phyloP scores from a whole-genome alignment of 2,329 filamentous ascomycete genomes.

The Diplocarpon mali region DNA sequence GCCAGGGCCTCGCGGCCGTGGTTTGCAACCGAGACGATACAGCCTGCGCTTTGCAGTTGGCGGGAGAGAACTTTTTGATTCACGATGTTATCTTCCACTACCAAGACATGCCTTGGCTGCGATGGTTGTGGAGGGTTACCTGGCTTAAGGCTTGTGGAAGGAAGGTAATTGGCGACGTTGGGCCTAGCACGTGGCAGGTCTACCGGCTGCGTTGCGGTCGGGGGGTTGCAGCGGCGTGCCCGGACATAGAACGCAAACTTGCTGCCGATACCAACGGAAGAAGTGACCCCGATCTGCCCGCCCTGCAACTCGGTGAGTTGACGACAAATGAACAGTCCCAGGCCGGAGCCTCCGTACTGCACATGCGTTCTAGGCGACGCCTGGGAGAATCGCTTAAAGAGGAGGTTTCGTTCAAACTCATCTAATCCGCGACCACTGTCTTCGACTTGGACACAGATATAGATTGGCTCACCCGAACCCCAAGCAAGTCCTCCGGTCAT shows the following conservation, averaged over 20 bases:
- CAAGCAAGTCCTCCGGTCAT: conserved; percentile 21
- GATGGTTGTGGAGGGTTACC: background rate
- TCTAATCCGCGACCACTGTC: conserved; percentile 68
- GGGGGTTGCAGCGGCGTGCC: conserved; percentile 9
- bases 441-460: conserved; percentile 60
- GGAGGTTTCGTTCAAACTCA: conserved; percentile 55
- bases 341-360: conserved; percentile 67
- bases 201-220: conserved; percentile 3
- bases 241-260: conserved; percentile 64
- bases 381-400: conserved; percentile 72
- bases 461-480: conserved; percentile 40
- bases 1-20: conserved; percentile 46
- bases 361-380: conserved; percentile 66
- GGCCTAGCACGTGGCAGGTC: background rate
- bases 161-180: background rate
- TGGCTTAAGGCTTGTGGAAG: background rate
- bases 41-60: conserved; percentile 36
- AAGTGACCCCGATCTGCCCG: conserved; percentile 65
- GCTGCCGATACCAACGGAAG: conserved; percentile 57
- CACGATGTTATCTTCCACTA: conserved; percentile 51
- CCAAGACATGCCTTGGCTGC: conserved; percentile 30
- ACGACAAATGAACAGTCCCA: conserved; percentile 70
- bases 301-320: conserved; percentile 73
- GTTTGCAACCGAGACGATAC: conserved; percentile 37
- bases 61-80: conserved; percentile 46